Evolutionary conservation across 805 yeast species (phyloP), one percentile per base, ranked within the genome.

Genomic region (Millerago galiae): DNA sequence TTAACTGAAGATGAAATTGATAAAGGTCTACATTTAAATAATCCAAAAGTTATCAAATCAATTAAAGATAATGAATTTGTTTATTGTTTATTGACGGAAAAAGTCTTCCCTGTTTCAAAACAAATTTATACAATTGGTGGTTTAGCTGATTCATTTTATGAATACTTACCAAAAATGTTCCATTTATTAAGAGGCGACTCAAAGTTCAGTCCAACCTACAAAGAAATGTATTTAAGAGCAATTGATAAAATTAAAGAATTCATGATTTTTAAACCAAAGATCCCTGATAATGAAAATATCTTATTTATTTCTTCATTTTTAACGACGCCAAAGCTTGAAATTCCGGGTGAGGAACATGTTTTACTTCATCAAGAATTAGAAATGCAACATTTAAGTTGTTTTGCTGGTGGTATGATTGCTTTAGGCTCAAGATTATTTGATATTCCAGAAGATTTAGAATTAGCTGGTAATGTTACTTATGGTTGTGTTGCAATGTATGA

Each of bases 341-440:
- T 45, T 3, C 38, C 44, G 2, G 41, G 47, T 9, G 15, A 43
- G 2, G 60, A 62, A 37, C 55, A 61, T 18, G 48, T 62, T 36
- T 71, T 67, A 42, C 66, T 70, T 64, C 60, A 70, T 17, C 78
- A 74, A 38, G 56, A 61, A 16, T 48, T 62, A 35, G 72, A 70
- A 44, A 67, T 70, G 66, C 61, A 70, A 25, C 78, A 74, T 46
- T 58, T 74, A 37, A 55, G 72, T 7, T 78, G 83, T 50, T 74
- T 71, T 43, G 60, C 74, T 4, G 81, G 80, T 13, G 76, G 80
- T 2, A 74, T 73, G 69, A 62, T 71, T 51, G 74, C 74, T 0
- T 52, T 76, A 21, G 76, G 75, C 2, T 62, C 75, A 6, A 67
- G 60, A 36, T 42, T 74, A 2, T 63, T 75, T 15, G 42, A 49